Evolutionary conservation across 139 green algal species (phyloP).

Genomic region (Pycnococcus provasolii): DNA sequence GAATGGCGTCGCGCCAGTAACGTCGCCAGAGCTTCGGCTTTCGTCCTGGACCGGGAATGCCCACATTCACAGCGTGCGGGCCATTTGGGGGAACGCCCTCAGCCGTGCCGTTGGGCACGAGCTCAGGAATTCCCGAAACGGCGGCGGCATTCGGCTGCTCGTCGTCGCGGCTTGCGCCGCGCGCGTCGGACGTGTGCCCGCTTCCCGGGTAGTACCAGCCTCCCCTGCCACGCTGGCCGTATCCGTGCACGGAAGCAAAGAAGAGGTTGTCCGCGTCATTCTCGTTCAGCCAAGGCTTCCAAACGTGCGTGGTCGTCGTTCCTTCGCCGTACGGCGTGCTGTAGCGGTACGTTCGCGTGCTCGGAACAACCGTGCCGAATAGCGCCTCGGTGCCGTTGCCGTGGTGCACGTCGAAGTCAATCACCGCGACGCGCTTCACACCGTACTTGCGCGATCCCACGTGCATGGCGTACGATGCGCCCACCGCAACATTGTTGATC

Average conservation of each 20-base stretch:
- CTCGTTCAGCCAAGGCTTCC: constrained; percentile 68
- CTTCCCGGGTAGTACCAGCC: constrained; percentile 16
- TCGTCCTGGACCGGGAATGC: constrained; percentile 53
- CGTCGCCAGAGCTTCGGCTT: not conserved
- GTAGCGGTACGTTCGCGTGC: constrained; percentile 31
- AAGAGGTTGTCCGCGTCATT: constrained; percentile 72
- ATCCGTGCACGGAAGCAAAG: constrained; percentile 51
- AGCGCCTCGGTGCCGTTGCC: constrained; percentile 79
- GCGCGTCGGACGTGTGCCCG: constrained; percentile 1
- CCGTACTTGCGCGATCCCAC: constrained; percentile 48
- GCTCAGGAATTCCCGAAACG: not conserved
- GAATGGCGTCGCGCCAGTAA: constrained; percentile 26
- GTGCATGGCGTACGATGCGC: constrained; percentile 70
- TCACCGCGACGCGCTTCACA: constrained; percentile 12
- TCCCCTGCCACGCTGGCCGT: not conserved
- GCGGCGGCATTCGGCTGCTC: not conserved
- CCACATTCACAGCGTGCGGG: constrained; percentile 78
- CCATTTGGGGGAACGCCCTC: constrained; percentile 9
- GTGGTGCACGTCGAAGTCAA: constrained; percentile 89
- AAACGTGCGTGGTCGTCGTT: constrained; percentile 48
- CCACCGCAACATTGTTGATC: constrained; percentile 85
- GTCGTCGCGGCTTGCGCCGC: too few relatives aligned
- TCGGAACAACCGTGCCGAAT: constrained; percentile 37
- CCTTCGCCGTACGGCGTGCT: constrained; percentile 59
- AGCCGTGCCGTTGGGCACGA: too few relatives aligned